A percentile compares a stretch with the other conserved stretches of the same genome.
phyloP scores from a whole-genome alignment of 169 alveolate genomes.

The Miamiensis avidus region DNA sequence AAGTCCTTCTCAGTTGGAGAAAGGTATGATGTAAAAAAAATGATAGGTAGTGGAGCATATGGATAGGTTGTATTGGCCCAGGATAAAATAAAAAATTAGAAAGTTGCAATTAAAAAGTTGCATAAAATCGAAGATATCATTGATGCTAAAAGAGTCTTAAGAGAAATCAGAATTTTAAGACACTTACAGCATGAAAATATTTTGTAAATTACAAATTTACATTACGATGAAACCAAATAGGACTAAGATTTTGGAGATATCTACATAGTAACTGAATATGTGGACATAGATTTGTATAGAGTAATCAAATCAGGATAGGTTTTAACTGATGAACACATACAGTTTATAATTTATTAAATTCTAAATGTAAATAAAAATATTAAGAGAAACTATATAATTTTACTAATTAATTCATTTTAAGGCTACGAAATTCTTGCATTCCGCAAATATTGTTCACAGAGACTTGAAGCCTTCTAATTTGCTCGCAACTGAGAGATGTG shows the following conservation, averaged over 20 bases:
- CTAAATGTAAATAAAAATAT: constrained; percentile 13
- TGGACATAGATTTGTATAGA: constrained; percentile 80
- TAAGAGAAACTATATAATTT: constrained; percentile 26
- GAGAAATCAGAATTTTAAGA: constrained; percentile 79
- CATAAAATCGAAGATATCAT: constrained; percentile 70
- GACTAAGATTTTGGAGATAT: constrained; percentile 75
- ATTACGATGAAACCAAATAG: constrained; percentile 58
- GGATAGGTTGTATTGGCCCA: constrained; percentile 73
- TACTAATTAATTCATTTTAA: constrained; percentile 35
- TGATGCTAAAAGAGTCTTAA: constrained; percentile 75
- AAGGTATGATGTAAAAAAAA: constrained; percentile 56
- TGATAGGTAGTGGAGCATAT: constrained; percentile 74
- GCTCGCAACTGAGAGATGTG: constrained; percentile 73
- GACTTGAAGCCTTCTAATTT: constrained; percentile 82
- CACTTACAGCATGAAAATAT: constrained; percentile 70
- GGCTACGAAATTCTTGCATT: constrained; percentile 74
- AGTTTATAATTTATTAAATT: constrained; percentile 39
- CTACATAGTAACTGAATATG: constrained; percentile 69
- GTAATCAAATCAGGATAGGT: constrained; percentile 70
- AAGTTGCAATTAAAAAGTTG: constrained; percentile 79
- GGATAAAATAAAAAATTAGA: constrained; percentile 57
- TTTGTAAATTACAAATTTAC: constrained; percentile 57
- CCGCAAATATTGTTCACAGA: constrained; percentile 79
- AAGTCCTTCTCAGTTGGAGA: constrained; percentile 31
- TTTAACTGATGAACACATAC: constrained; percentile 72